phyloP scores from a whole-genome alignment of 1,284 basidiomycete species.

The Tilletia indica region DNA sequence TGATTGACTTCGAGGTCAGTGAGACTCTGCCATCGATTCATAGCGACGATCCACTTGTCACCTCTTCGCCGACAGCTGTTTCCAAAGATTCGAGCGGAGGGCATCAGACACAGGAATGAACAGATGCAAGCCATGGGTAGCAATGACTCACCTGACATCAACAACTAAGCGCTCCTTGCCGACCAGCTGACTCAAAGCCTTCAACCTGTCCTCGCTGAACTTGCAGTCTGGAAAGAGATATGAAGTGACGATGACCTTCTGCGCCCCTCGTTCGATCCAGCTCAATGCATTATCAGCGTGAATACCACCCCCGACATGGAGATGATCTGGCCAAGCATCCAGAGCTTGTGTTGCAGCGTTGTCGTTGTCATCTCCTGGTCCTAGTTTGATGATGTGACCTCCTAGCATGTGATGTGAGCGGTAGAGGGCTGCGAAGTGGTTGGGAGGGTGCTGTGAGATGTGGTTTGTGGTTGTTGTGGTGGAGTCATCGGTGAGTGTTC shows the following conservation, averaged over 20 bases:
- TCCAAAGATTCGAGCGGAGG: no score
- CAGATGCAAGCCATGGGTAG: constrained; percentile 27
- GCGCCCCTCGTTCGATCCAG: constrained; percentile 86
- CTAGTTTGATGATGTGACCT: constrained; percentile 95
- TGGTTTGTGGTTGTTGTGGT: constrained; percentile 78
- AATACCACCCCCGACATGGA: constrained; percentile 95
- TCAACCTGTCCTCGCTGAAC: constrained; percentile 75
- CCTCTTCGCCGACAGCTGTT: constrained; percentile 76
- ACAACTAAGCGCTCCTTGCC: constrained; percentile 88
- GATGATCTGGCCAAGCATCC: constrained; percentile 72
- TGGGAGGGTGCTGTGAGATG: constrained; percentile 77
- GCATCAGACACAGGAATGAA: constrained; percentile 7
- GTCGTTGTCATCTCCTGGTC: constrained; percentile 70
- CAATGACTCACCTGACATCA: constrained; percentile 69
- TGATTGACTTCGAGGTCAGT: constrained; percentile 88
- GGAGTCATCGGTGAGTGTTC: constrained; percentile 66
- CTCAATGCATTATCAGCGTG: constrained; percentile 72
- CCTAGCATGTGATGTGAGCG: constrained; percentile 69
- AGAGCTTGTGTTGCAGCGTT: constrained; percentile 79
- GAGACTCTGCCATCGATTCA: constrained; percentile 98
- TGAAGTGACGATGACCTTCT: constrained; percentile 97
- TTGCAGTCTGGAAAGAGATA: constrained; percentile 81
- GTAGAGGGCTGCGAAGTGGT: constrained; percentile 80
- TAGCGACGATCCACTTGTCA: constrained; percentile 86
- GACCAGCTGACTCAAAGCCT: constrained; percentile 66